Evolutionary conservation across 192 early-diverging fungal species (phyloP).

Genomic region (Spinellus fusiger): DNA sequence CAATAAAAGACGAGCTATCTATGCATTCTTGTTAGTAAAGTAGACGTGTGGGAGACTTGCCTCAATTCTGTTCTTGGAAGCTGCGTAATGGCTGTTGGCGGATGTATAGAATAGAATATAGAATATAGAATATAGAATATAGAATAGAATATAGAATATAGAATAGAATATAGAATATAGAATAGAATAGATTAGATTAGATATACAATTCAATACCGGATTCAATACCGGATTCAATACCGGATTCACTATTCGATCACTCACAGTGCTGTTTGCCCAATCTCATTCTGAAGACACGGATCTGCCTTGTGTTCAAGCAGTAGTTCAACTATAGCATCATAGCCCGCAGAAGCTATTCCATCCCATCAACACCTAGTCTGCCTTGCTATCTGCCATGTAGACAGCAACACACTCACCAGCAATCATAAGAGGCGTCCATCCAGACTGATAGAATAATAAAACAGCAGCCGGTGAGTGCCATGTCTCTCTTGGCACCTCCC

Average conservation of each 20-base stretch:
- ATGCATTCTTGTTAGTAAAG: neutral
- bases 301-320: slow-evolving; percentile 37
- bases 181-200: neutral
- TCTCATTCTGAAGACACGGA: slow-evolving; percentile 40
- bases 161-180: neutral
- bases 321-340: slow-evolving; percentile 24
- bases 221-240: too few species aligned
- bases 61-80: slow-evolving; percentile 53
- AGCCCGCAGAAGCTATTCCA: slow-evolving; percentile 41
- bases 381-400: neutral
- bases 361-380: neutral
- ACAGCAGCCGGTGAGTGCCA: neutral
- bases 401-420: slow-evolving; percentile 31
- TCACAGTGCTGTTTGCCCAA: slow-evolving; percentile 47
- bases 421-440: slow-evolving; percentile 51
- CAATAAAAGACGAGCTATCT: slow-evolving; percentile 32
- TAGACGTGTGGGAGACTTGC: slow-evolving; percentile 8
- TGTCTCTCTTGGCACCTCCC: neutral
- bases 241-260: too few species aligned
- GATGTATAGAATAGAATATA: slow-evolving; percentile 2
- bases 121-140: slow-evolving; percentile 3
- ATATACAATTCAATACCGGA: too few species aligned
- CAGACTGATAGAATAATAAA: slow-evolving; percentile 24
- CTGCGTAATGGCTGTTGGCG: slow-evolving; percentile 46
- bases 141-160: neutral